These are phyloP conservation scores for Podospora comata DNA, from an alignment of 495 filamentous ascomycete species.

Conservation along the genomic window DNA sequence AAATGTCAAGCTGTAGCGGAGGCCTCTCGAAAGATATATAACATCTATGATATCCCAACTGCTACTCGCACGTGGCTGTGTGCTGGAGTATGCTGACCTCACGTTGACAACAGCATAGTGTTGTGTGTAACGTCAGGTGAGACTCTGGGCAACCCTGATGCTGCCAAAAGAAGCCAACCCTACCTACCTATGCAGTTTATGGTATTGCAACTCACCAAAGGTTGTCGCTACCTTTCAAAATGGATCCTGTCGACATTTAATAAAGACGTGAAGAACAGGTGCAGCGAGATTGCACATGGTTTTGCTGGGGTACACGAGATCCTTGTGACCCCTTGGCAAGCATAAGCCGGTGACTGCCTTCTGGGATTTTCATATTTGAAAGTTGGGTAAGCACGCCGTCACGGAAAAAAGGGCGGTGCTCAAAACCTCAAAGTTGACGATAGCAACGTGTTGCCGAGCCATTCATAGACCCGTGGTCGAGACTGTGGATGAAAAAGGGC, in stretches of 20 bases:
- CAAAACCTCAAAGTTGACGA: neutral
- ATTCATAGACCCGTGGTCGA: neutral
- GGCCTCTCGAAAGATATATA: neutral
- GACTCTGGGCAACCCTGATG: neutral
- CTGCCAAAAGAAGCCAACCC: too few relatives aligned
- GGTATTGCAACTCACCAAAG: too few relatives aligned
- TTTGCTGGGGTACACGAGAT: neutral
- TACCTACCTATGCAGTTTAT: too few relatives aligned
- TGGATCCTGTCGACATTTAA: neutral
- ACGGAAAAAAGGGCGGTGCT: neutral
- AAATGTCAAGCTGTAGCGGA: neutral
- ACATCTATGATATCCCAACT: neutral
- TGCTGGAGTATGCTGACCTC: neutral
- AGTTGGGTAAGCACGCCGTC: neutral
- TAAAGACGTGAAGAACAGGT: neutral
- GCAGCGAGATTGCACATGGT: neutral
- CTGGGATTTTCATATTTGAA: neutral
- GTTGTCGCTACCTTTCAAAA: neutral
- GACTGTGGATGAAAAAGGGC: neutral
- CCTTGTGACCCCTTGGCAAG: neutral
- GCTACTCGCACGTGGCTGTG: neutral
- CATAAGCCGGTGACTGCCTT: neutral
- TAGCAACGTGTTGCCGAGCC: neutral
- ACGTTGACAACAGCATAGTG: neutral
- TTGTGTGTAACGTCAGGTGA: neutral